phyloP scores from a whole-genome alignment of 768 basidiomycete genomes.

The Termitomyces sp. region DNA sequence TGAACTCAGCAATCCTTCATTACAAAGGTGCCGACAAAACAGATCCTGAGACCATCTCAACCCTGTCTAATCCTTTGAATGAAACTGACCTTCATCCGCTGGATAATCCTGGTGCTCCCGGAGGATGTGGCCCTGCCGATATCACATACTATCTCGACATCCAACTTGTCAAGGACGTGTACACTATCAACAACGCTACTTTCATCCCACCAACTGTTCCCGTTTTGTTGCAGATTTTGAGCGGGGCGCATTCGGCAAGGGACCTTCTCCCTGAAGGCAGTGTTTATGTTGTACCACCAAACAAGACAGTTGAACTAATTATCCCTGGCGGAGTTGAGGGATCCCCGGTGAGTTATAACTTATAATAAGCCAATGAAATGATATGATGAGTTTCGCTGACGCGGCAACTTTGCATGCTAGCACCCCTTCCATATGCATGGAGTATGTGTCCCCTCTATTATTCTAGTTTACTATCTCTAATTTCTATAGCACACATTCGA shows the following conservation, averaged over 20 bases:
- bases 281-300: slow-evolving; percentile 35
- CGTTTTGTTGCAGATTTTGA: slow-evolving; percentile 3
- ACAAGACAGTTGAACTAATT: slow-evolving; percentile 41
- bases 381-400: slow-evolving; percentile 4
- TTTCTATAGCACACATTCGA: slow-evolving; percentile 27
- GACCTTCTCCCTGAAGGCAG: slow-evolving; percentile 30
- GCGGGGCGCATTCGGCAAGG: not conserved
- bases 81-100: not conserved
- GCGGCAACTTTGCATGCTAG: not conserved
- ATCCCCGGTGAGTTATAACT: slow-evolving; percentile 20
- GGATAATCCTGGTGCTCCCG: not conserved
- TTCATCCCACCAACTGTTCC: not conserved
- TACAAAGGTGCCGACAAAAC: not conserved
- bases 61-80: not conserved
- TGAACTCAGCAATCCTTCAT: slow-evolving; percentile 7
- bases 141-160: not conserved
- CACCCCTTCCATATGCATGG: slow-evolving; percentile 26
- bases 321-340: slow-evolving; percentile 29
- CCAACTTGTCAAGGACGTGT: not conserved
- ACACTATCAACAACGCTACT: not conserved
- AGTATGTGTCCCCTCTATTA: slow-evolving; percentile 6
- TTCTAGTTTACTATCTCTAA: not conserved
- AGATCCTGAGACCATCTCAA: not conserved
- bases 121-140: not conserved
- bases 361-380: too few species aligned